Base-by-base conservation (phyloP, 2,329 filamentous ascomycete genomes). In the Dactylonectria estremocensis region DNA sequence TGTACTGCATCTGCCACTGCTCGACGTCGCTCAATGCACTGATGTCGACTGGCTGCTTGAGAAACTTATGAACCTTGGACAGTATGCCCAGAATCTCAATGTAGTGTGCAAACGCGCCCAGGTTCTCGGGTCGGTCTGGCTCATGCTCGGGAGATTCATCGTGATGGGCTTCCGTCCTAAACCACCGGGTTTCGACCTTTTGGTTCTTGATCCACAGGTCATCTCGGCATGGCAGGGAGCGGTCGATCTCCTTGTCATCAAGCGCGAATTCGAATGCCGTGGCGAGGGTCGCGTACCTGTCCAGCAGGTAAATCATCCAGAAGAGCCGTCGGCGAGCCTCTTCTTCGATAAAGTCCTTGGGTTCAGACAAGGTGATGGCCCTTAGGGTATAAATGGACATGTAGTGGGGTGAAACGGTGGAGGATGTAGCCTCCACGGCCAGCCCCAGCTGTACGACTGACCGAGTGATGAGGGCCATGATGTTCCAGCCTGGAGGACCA, bases 301-400 rank as follows among this genome's bases (percentile, higher is more conserved):
- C 95, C 6, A 98, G 86, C 13, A 97, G 83, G 77, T 97, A 98
- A 11, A 97, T 91, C 91, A 97, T 95, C 95, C 95, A 98, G 80
- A 98, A 97, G 1, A 97, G 84, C 28, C 95, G 87, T 31, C 95
- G 88, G 31, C 95, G 87, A 48, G 93, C 93, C 79, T 98, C 95
- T 68, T 97, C 95, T 77, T 97, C 95, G 63, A 97, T 92, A 80
- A 95, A 97, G 68, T 94, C 93, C 57, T 90, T 91, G 0, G 95
- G 89, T 68, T 97, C 94, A 0, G 94, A 93, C 0, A 97, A 84
- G 3, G 95, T 91, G 84, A 95, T 95, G 16, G 95, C 94, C 61
- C 95, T 88, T 50, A 97, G 84, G 0, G 95, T 97, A 78, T 97
- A 97, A 53, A 97, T 97, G 0, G 95, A 97, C 2, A 92, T 90